Percentiles rank a stretch among this genome's conserved stretches.
phyloP scores from a whole-genome alignment of 169 alveolate genomes.

The Cryptosporidium meleagridis region DNA sequence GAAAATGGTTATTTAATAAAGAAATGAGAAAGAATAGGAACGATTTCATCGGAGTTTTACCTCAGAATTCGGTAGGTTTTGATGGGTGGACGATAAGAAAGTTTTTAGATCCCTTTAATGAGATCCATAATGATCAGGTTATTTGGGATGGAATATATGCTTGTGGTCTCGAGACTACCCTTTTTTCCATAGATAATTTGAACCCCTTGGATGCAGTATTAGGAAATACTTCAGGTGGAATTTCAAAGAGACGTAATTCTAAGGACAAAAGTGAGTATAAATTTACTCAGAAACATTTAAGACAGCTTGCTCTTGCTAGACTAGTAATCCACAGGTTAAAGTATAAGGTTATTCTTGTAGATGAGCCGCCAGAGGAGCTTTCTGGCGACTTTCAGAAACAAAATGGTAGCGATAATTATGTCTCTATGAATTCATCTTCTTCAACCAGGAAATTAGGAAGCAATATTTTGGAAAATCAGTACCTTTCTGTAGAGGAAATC shows the following conservation, averaged over 20 bases:
- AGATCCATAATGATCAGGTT: slow-evolving; percentile 65
- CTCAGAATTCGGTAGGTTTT: slow-evolving; percentile 79
- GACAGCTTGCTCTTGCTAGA: slow-evolving; percentile 83
- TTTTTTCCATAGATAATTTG: not conserved
- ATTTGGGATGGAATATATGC: slow-evolving; percentile 60
- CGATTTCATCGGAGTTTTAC: slow-evolving; percentile 77
- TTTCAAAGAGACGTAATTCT: slow-evolving; percentile 4
- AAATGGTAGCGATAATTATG: not conserved
- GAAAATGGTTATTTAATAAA: slow-evolving; percentile 10
- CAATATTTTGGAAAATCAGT: slow-evolving; percentile 5
- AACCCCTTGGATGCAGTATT: slow-evolving; percentile 20
- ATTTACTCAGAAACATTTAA: slow-evolving; percentile 77
- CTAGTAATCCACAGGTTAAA: slow-evolving; percentile 80
- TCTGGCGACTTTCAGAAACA: slow-evolving; percentile 7
- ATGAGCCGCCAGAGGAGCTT: slow-evolving; percentile 84
- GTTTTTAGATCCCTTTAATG: slow-evolving; percentile 77
- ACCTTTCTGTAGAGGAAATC: slow-evolving; percentile 35
- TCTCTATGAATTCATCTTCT: not conserved
- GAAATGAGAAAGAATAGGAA: slow-evolving; percentile 59
- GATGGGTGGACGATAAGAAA: slow-evolving; percentile 79
- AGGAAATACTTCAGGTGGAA: not conserved
- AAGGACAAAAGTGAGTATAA: not conserved
- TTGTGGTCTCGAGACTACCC: slow-evolving; percentile 35
- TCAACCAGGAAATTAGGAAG: not conserved
- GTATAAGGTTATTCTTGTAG: slow-evolving; percentile 82